These are phyloP conservation scores for Phytopythium aichiense DNA, from an alignment of 352 stramenopile genomes.

Conservation along the genomic window DNA sequence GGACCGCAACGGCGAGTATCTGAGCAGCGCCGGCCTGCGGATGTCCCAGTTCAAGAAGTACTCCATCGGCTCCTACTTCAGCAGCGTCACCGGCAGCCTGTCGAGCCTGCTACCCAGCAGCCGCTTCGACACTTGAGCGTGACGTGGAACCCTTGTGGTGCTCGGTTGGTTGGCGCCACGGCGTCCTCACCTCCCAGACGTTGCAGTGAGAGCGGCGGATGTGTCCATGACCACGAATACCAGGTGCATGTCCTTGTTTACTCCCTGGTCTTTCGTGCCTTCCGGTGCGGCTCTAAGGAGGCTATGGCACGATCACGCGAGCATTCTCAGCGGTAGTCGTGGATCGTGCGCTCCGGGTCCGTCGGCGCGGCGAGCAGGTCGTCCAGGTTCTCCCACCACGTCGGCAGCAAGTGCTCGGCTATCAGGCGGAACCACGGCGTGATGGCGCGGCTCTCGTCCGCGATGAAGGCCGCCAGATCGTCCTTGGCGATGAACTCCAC, in stretches of 20 bases:
- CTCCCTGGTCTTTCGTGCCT: conserved; percentile 8
- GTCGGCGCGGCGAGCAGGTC: conserved; percentile 33
- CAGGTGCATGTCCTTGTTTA: conserved; percentile 6
- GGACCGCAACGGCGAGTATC: conserved; percentile 72
- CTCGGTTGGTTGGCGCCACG: neutral
- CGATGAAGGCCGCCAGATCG: conserved; percentile 45
- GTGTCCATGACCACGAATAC: conserved; percentile 7
- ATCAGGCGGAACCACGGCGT: conserved; percentile 88
- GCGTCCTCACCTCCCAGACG: no score
- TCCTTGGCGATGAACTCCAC: conserved; percentile 87
- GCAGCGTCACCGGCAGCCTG: conserved; percentile 53
- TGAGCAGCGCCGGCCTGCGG: conserved; percentile 67
- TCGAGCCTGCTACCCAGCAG: conserved; percentile 41
- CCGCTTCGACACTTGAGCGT: conserved; percentile 27
- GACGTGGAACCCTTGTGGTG: conserved; percentile 4
- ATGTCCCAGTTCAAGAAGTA: conserved; percentile 86
- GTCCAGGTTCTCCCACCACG: conserved; percentile 75
- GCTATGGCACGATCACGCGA: conserved; percentile 4
- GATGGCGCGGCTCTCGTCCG: conserved; percentile 50
- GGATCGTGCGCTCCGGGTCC: conserved; percentile 46
- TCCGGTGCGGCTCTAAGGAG: conserved; percentile 9
- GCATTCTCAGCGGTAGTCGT: conserved; percentile 44
- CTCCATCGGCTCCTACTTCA: conserved; percentile 76
- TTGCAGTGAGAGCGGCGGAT: neutral
- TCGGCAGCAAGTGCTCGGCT: conserved; percentile 53